These are phyloP conservation scores for Cercospora sp. DNA, from an alignment of 2,329 filamentous ascomycete species.

Conservation along the genomic window DNA sequence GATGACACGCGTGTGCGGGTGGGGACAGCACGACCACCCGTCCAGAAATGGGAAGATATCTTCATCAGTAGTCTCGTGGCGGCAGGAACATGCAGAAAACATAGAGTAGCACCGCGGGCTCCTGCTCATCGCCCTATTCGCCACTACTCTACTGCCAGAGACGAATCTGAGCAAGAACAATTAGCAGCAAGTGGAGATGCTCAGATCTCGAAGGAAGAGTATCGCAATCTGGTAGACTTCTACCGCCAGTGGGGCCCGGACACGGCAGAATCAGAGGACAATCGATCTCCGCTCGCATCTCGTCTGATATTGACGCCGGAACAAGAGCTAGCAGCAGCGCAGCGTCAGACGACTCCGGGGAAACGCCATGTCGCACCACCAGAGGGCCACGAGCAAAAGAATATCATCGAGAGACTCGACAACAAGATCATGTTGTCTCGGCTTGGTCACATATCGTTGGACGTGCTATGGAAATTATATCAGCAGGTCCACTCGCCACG, in stretches of 20 bases:
- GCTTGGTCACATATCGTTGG: constrained; percentile 24
- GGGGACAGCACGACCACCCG: not conserved
- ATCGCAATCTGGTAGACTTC: constrained; percentile 51
- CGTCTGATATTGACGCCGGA: constrained; percentile 34
- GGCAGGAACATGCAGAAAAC: constrained; percentile 53
- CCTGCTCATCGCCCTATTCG: not conserved
- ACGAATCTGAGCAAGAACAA: not conserved
- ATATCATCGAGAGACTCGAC: constrained; percentile 16
- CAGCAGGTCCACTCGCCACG: constrained; percentile 54
- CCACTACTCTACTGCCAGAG: not conserved
- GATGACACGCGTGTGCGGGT: constrained; percentile 18
- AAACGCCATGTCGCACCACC: constrained; percentile 27
- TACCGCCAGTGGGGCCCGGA: constrained; percentile 36
- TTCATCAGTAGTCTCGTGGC: constrained; percentile 57
- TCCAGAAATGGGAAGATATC: constrained; percentile 49
- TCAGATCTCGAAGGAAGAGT: constrained; percentile 45
- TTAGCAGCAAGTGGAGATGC: constrained; percentile 13
- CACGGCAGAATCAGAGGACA: constrained; percentile 3
- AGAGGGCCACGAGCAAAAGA: constrained; percentile 27
- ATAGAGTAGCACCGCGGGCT: constrained; percentile 32
- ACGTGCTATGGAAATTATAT: constrained; percentile 54
- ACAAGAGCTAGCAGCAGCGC: constrained; percentile 26
- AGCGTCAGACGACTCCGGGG: constrained; percentile 8
- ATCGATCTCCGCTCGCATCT: constrained; percentile 31
- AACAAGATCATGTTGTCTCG: constrained; percentile 13